These are phyloP conservation scores for Phytophthora aleatoria DNA, from an alignment of 352 stramenopile species.

Conservation along the genomic window DNA sequence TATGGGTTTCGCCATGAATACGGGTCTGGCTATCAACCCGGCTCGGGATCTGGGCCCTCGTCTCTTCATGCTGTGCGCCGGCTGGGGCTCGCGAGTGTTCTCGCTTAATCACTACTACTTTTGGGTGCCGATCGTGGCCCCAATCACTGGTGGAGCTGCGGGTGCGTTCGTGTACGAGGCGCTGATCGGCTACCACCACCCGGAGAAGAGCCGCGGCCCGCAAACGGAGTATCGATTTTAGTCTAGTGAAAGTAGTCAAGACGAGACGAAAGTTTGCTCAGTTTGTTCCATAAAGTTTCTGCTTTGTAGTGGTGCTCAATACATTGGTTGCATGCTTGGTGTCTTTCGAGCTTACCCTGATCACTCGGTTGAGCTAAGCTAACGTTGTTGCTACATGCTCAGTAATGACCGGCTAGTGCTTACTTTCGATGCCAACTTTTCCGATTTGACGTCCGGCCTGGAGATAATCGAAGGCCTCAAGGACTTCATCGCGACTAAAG, in stretches of 20 bases:
- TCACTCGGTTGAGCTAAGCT: too few species aligned
- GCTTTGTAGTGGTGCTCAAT: background rate
- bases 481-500: constrained; percentile 6
- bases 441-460: constrained; percentile 5
- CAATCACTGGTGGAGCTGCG: constrained; percentile 40
- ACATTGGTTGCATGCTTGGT: background rate
- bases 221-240: constrained; percentile 31
- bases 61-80: constrained; percentile 44
- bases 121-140: constrained; percentile 56
- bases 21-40: constrained; percentile 42
- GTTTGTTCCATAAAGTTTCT: constrained; percentile 1
- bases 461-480: constrained; percentile 7
- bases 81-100: constrained; percentile 54
- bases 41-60: constrained; percentile 47
- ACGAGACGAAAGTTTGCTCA: background rate
- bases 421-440: constrained; percentile 15
- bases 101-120: constrained; percentile 53
- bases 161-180: constrained; percentile 42
- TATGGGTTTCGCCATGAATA: constrained; percentile 34
- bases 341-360: too few species aligned
- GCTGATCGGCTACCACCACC: constrained; percentile 47
- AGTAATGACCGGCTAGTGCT: too few species aligned
- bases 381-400: too few species aligned
- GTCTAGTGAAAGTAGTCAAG: background rate
- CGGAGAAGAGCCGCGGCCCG: constrained; percentile 38